Percentiles rank a stretch among this genome's conserved stretches.
These are phyloP conservation scores for Lumnitzera littorea DNA, from an alignment of 345 rosid species.

Conservation along the genomic window DNA sequence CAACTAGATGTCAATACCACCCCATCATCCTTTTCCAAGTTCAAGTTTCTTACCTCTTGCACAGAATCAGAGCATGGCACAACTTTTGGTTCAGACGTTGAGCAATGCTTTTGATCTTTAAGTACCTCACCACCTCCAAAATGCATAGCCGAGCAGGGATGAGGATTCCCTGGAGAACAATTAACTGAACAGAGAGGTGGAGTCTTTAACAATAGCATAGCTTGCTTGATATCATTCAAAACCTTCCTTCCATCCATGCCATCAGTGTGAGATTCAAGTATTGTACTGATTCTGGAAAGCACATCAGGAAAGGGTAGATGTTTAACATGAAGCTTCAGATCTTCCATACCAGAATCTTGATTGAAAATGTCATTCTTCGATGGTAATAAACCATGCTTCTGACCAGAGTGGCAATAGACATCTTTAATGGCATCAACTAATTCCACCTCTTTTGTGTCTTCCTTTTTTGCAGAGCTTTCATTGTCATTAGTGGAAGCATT, in stretches of 20 bases:
- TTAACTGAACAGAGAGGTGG: slow-evolving; percentile 21
- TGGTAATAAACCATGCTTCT: neutral
- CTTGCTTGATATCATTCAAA: slow-evolving; percentile 51
- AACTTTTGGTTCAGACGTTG: slow-evolving; percentile 35
- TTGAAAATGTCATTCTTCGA: neutral
- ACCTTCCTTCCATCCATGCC: slow-evolving; percentile 45
- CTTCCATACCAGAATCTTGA: slow-evolving; percentile 8
- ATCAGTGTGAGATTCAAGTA: slow-evolving; percentile 48
- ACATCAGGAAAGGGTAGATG: slow-evolving; percentile 34
- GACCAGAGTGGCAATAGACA: neutral
- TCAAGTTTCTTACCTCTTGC: slow-evolving; percentile 41
- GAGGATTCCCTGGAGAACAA: slow-evolving; percentile 10
- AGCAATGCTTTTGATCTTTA: slow-evolving; percentile 47
- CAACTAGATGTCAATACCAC: slow-evolving; percentile 34
- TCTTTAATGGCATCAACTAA: slow-evolving; percentile 9
- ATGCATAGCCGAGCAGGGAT: too few relatives aligned
- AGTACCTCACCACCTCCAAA: slow-evolving; percentile 26
- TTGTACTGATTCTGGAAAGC: slow-evolving; percentile 39
- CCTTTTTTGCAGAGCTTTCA: slow-evolving; percentile 28
- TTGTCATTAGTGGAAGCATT: slow-evolving; percentile 12
- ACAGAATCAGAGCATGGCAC: slow-evolving; percentile 17
- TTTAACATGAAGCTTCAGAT: slow-evolving; percentile 24
- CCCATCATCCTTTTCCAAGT: slow-evolving; percentile 36
- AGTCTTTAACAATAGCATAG: slow-evolving; percentile 28
- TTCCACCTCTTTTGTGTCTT: slow-evolving; percentile 17